Conservation (phyloP, 2,329 filamentous ascomycete species). For the Trichoderma atrobrunneum region DNA sequence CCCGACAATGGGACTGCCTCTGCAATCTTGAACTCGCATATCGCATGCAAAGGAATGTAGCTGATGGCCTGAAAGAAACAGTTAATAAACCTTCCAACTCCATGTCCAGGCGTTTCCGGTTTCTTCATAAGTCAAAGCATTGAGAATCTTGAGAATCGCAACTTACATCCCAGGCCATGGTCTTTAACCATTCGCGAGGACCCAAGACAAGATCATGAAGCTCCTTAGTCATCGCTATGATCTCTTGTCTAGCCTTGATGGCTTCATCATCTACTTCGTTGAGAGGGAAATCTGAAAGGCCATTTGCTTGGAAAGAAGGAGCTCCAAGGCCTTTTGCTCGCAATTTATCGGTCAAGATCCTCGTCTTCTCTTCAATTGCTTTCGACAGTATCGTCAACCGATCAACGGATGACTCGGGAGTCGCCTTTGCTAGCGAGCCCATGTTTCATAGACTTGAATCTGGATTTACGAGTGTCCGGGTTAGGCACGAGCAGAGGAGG, state of each 20-base stretch:
- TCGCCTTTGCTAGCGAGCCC: slow-evolving; percentile 7
- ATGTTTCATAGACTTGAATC: not conserved
- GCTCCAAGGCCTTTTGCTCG: slow-evolving; percentile 23
- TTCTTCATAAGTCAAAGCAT: not conserved
- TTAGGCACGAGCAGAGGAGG: not conserved
- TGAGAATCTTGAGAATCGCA: no score
- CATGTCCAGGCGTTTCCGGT: not conserved
- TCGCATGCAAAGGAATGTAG: slow-evolving; percentile 31
- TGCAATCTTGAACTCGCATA: slow-evolving; percentile 33
- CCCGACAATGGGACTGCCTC: slow-evolving; percentile 29
- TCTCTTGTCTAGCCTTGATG: slow-evolving; percentile 20
- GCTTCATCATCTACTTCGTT: slow-evolving; percentile 16
- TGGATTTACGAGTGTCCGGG: not conserved
- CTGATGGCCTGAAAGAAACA: slow-evolving; percentile 24
- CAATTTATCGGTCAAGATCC: slow-evolving; percentile 21
- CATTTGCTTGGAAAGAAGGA: slow-evolving; percentile 23
- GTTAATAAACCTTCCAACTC: not conserved
- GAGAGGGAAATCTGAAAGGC: slow-evolving; percentile 24
- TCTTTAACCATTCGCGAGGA: slow-evolving; percentile 25
- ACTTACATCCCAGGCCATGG: slow-evolving; percentile 31
- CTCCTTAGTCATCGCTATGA: slow-evolving; percentile 25
- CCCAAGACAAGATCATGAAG: slow-evolving; percentile 25
- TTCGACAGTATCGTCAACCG: slow-evolving; percentile 21
- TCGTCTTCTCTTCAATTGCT: slow-evolving; percentile 24
- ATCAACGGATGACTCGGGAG: slow-evolving; percentile 17